Conservation (phyloP, 1,284 basidiomycete genomes). For the Microbotryum scabiosae region DNA sequence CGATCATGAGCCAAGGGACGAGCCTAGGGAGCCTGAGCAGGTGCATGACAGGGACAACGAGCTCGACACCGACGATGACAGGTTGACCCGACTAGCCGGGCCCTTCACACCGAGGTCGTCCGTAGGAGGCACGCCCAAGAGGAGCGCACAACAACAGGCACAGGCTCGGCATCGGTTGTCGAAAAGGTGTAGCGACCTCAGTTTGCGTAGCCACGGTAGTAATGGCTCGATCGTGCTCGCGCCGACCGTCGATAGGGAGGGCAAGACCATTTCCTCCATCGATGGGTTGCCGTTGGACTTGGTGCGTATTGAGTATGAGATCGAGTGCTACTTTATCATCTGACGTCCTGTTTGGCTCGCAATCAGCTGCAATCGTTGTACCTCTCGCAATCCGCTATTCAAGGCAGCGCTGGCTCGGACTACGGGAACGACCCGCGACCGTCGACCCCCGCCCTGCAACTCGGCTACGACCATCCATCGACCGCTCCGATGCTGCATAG, state of each 20-base stretch:
- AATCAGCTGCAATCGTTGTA: constrained; percentile 29
- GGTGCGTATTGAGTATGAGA: constrained; percentile 3
- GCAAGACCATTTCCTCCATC: constrained; percentile 8
- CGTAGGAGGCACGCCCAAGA: too few relatives aligned
- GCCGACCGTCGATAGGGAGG: constrained; percentile 12
- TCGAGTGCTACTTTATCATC: too few relatives aligned
- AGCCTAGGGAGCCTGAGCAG: too few relatives aligned
- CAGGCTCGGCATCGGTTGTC: too few relatives aligned
- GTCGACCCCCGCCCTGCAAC: background rate
- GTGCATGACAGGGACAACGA: too few relatives aligned
- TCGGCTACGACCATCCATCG: background rate
- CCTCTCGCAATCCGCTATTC: constrained; percentile 8
- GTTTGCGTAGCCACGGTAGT: too few relatives aligned
- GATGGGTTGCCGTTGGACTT: constrained; percentile 23
- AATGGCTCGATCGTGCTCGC: background rate
- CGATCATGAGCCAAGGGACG: too few relatives aligned
- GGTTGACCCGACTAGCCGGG: too few relatives aligned
- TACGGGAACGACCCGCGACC: background rate
- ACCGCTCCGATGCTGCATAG: background rate
- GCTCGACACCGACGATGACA: too few relatives aligned
- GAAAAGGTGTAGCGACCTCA: too few relatives aligned
- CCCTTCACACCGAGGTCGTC: too few relatives aligned
- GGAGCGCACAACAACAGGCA: too few relatives aligned
- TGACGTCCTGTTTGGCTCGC: background rate
- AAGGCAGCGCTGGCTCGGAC: constrained; percentile 2